Percentiles rank a stretch among this genome's conserved stretches.
These are phyloP conservation scores for Sordariomycetes sp. DNA, from an alignment of 2,329 filamentous ascomycete genomes.

Conservation along the genomic window DNA sequence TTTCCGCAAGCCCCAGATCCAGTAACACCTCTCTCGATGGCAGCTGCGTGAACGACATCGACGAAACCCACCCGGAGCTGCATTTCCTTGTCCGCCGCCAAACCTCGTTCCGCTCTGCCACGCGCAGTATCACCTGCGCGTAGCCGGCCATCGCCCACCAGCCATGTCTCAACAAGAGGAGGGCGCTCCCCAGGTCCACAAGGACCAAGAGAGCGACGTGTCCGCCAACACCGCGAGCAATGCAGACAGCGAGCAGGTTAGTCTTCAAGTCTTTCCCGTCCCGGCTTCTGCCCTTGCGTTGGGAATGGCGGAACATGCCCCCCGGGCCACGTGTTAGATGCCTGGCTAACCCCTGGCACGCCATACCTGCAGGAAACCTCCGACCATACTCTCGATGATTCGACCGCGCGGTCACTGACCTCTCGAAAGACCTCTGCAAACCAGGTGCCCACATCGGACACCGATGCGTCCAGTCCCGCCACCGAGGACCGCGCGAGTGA, in stretches of 20 bases:
- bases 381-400: conserved; percentile 67
- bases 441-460: background rate
- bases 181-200: background rate
- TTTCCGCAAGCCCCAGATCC: background rate
- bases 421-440: conserved; percentile 26
- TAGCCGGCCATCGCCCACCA: background rate
- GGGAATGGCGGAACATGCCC: background rate
- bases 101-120: background rate
- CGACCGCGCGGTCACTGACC: conserved; percentile 54
- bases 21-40: background rate
- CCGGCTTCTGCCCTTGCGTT: background rate
- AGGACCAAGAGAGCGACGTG: background rate
- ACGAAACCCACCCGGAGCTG: background rate
- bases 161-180: background rate
- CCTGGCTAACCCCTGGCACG: background rate
- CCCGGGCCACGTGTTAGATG: background rate
- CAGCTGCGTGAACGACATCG: background rate
- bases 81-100: background rate
- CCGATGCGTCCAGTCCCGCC: conserved; percentile 6
- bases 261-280: background rate
- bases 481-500: conserved; percentile 3
- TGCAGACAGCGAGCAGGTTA: background rate
- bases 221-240: background rate
- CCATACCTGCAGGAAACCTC: conserved; percentile 50
- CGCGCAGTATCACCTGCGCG: background rate